Base-by-base conservation (phyloP, 2,329 filamentous ascomycete species). In the Xylariaceae sp. region DNA sequence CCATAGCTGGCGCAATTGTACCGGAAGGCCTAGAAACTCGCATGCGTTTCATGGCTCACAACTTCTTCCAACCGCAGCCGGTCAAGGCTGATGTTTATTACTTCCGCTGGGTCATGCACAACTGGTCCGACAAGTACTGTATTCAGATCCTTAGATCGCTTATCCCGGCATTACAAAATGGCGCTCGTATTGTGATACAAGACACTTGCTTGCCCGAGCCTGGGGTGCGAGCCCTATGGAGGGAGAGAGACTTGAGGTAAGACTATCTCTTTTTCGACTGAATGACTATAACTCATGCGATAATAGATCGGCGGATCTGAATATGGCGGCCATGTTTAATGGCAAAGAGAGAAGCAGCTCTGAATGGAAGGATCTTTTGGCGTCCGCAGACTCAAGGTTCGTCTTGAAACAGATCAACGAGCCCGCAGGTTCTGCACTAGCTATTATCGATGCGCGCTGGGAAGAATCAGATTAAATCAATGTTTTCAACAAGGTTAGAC, bases 81-180 rank as follows among this genome's bases (percentile, higher is more conserved):
- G 14, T 27, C 14, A 20, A 23, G 7, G 45, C 44, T 0, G 49
- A 57, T 17, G 47, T 55, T 6, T 54, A 49, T 33, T 46, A 45
- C 23, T 37, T 57, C n/a, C 49, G 53, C 17, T 45, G 42, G 35
- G 22, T 53, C 20, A 17, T 60, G 8, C 54, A 54, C 38, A 51
- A 53, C 35, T 58, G 53, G 54, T 21, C 45, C 2, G 46, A 56
- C 27, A 49, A 48, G n/a, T 46, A 55, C n/a, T 42, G 22, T 21
- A 14, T 47, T 8, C n/a, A 16, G 7, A 51, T 55, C 6, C 42
- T 55, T 11, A 22, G 35, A 22, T 39, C 42, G 20, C 39, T 40
- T 22, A 38, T 55, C 12, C 47, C 47, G 2, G 41, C 38, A 2
- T 40, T 49, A 6, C 42, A 25, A 23, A 8, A 41, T 2, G 49